Conservation (phyloP, 2,329 filamentous ascomycete genomes). For the Pyrenochaeta sp. region DNA sequence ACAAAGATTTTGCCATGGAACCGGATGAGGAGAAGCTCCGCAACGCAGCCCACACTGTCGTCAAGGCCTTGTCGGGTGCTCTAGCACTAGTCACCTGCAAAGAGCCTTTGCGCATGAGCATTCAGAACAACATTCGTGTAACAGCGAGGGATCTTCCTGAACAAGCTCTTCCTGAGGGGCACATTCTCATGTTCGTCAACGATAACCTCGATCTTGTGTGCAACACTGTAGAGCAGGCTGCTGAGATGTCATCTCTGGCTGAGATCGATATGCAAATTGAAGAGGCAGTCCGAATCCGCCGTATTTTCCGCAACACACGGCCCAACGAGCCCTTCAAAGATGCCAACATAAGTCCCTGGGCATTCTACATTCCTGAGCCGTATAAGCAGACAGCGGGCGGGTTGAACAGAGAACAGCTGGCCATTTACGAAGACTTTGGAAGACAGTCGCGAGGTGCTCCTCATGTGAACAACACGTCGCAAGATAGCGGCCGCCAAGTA, state of each 20-base stretch:
- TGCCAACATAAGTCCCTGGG: constrained; percentile 84
- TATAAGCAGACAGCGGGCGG: constrained; percentile 86
- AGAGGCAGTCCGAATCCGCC: constrained; percentile 77
- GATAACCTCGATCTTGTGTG: constrained; percentile 95
- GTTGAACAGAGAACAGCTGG: constrained; percentile 89
- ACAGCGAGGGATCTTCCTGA: constrained; percentile 71
- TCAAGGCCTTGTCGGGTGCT: constrained; percentile 92
- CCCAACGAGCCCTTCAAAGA: constrained; percentile 88
- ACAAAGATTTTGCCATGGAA: constrained; percentile 96
- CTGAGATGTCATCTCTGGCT: constrained; percentile 88
- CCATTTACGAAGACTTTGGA: constrained; percentile 96
- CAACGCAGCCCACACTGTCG: constrained; percentile 89
- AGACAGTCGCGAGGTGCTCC: constrained; percentile 77
- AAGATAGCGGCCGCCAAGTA: constrained; percentile 67
- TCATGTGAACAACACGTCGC: constrained; percentile 64
- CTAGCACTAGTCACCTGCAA: constrained; percentile 98
- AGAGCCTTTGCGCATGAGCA: constrained; percentile 93
- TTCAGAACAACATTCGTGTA: constrained; percentile 96
- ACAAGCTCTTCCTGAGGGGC: constrained; percentile 86
- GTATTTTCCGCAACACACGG: constrained; percentile 76
- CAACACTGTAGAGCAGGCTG: constrained; percentile 92
- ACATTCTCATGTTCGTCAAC: constrained; percentile 98
- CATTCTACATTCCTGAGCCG: constrained; percentile 90
- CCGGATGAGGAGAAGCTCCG: constrained; percentile 87
- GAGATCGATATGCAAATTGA: constrained; percentile 97